Base-by-base conservation (phyloP, 2,329 filamentous ascomycete species). In the Dothiorella sarmentorum region DNA sequence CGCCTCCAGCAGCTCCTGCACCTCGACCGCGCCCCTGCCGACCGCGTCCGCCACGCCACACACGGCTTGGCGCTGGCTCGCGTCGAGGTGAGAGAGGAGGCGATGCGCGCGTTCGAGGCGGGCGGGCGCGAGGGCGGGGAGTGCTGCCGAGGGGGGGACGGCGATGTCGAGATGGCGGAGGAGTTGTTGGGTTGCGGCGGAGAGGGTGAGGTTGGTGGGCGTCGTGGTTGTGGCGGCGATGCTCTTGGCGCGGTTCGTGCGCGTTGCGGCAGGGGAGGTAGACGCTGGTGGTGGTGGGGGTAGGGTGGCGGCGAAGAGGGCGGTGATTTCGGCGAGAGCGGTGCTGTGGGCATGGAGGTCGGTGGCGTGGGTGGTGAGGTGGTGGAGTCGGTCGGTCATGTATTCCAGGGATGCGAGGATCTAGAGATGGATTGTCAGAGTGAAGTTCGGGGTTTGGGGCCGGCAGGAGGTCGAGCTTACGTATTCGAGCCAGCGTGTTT, bases 401-500 rank as follows among this genome's bases (percentile, higher is more conserved):
- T 77, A 76, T 13, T 76, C 66, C 6, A 80, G 64, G 2, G 73
- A 75, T 1, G 71, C 69, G 7, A 73, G 58, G 10, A 74, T 68
- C 71, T 74, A 20, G 26, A 18, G 58, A 68, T 57, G 67, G 37
- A 15, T 35, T 13, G 29, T 24, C 17, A 27, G 64, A 29, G 20
- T 43, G 26, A 4, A 35, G 24, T 40, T n/a, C n/a, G 20, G 35
- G 13, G 2, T 3, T 15, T 2, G 7, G 9, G 18, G 26, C 7
- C 2, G 5, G 11, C 2, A 22, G 20, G 18, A 0, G 5, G 18
- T 22, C 6, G 31, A 11, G 63, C 71, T 56, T 53, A 78, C 71
- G 61, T 79, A 80, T 45, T 73, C 71, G 13, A 74, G 63, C 75
- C 76, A 79, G 35, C 71, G 70, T 13, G 66, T 67, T 27, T 71